These are phyloP conservation scores for Castanea sativa DNA, from an alignment of 306 rosid genomes.

Conservation along the genomic window DNA sequence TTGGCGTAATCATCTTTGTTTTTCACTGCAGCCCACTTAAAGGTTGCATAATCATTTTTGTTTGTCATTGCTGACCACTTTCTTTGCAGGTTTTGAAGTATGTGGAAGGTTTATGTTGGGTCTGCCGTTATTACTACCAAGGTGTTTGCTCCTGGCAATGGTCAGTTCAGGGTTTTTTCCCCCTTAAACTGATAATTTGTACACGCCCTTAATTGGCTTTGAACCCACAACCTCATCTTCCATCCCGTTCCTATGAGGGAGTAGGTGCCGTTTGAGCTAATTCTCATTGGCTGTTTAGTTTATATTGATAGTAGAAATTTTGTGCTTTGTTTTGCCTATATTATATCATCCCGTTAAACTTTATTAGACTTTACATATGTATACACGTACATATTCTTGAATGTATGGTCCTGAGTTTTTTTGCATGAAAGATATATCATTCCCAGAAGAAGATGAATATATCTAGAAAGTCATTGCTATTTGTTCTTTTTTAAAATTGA, in stretches of 20 bases:
- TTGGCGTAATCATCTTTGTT: neutral
- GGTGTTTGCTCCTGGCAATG: conserved; percentile 99
- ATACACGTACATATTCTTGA: neutral
- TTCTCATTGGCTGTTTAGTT: neutral
- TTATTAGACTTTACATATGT: neutral
- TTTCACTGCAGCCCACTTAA: neutral
- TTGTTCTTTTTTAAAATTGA: neutral
- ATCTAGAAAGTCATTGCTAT: neutral
- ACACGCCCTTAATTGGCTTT: neutral
- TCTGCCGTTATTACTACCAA: conserved; percentile 90
- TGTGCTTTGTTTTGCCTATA: conserved; percentile 1
- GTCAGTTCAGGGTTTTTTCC: conserved; percentile 41
- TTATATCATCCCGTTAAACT: neutral
- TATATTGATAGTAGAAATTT: neutral
- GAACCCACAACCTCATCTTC: neutral
- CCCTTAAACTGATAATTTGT: neutral
- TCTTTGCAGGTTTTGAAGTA: conserved; percentile 74
- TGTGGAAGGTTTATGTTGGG: conserved; percentile 99
- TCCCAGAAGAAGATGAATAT: neutral
- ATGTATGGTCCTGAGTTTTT: neutral
- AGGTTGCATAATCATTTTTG: neutral
- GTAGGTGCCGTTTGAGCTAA: neutral
- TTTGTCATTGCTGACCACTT: neutral
- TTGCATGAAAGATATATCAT: neutral
- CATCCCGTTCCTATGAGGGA: neutral